Conservation (phyloP, 768 basidiomycete genomes). For the Mycena polygramma region DNA sequence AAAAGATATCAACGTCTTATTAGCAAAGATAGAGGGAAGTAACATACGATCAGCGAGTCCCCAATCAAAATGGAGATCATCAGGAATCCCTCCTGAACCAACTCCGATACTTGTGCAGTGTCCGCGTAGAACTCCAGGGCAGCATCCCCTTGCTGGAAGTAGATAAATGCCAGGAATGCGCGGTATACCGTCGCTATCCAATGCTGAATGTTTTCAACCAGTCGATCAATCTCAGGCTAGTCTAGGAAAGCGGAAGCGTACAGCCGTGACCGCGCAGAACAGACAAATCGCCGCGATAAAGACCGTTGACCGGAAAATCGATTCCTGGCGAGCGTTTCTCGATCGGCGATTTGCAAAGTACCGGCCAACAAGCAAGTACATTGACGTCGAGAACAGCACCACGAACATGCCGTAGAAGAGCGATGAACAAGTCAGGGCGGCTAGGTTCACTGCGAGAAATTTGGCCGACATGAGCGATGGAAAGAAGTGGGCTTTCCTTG, state of each 20-base stretch:
- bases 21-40: background rate
- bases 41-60: conserved; percentile 33
- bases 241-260: background rate
- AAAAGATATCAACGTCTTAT: background rate
- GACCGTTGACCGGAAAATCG: conserved; percentile 29
- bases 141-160: conserved; percentile 25
- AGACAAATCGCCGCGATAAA: conserved; percentile 32
- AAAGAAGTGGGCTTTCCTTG: background rate
- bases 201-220: conserved; percentile 9
- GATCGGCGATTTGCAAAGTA: conserved; percentile 21
- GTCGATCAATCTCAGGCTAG: background rate
- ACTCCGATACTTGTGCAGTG: conserved; percentile 15
- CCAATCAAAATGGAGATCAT: conserved; percentile 36
- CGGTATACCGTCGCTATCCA: conserved; percentile 33
- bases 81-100: conserved; percentile 24
- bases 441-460: conserved; percentile 32
- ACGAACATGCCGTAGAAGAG: conserved; percentile 35
- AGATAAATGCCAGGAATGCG: conserved; percentile 27
- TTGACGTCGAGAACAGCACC: conserved; percentile 25
- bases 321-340: background rate
- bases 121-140: conserved; percentile 27
- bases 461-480: conserved; percentile 22
- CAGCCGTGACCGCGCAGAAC: conserved; percentile 30
- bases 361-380: conserved; percentile 34
- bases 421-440: conserved; percentile 23